Base-by-base conservation (phyloP, 225 moss, liverwort and hornwort species). In the Polytrichum formosum region DNA sequence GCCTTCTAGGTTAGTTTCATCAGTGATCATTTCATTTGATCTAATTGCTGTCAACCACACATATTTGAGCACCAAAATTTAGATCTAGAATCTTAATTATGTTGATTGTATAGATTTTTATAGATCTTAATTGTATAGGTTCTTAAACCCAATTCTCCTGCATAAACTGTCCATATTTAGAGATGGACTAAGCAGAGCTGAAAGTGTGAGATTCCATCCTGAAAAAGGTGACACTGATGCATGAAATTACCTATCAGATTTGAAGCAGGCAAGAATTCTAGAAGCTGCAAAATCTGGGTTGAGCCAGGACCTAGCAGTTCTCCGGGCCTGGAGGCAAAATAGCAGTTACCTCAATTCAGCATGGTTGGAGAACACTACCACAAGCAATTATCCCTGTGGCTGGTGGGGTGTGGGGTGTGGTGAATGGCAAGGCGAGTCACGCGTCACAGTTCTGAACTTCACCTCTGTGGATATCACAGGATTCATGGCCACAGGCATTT, bases 341-440 rank as follows among this genome's bases (percentile, higher is more conserved):
- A 77, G 70, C 66, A 6, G 62, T 27, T 69, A 72, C n/a, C 70
- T 81, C 1, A 26, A 56, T 64, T 56, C 78, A 55, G 60, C 46
- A 54, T 85, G 84, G 84, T 46, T 61, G 23, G 67, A 65, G n/a
- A 46, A 68, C 53, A 64, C 67, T 30, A 6, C 19, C 29, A 53
- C 63, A 2, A 77, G 80, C 56, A 46, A 46, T 46, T 46, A 46
- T 46, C 81, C 81, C 30, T 85, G 84, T 73, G 26, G 60, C 61
- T 85, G 84, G 84, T 67, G 66, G 21, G 55, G 78, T 23, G 81
- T 85, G 26, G 9, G 19, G 35, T 85, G 84, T 54, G 78, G 46
- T 23, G 26, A 63, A 17, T 73, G 68, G 66, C 55, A 4, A 18
- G 78, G 81, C 31, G 70, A 85, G 72, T 70, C 37, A 7, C 81